Percentiles rank a stretch among this genome's conserved stretches.
These are phyloP conservation scores for Hypoxylon trugodes DNA, from an alignment of 495 filamentous ascomycete genomes.

Conservation along the genomic window DNA sequence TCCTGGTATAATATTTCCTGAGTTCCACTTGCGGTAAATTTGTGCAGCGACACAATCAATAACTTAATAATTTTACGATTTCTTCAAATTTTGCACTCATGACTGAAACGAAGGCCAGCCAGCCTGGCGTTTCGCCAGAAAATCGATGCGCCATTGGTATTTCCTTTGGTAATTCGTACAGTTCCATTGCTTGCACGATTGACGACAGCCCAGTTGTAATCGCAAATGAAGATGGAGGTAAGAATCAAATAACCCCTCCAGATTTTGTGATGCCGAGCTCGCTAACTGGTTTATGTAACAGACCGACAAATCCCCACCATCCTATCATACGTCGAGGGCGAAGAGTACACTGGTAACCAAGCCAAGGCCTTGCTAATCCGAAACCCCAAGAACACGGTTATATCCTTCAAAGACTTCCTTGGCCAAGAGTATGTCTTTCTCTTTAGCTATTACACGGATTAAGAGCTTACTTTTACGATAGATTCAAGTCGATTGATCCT, in stretches of 20 bases:
- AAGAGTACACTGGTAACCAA: slow-evolving; percentile 96
- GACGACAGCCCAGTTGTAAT: slow-evolving; percentile 98
- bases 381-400: slow-evolving; percentile 90
- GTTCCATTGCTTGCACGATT: slow-evolving; percentile 90
- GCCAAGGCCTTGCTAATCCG: slow-evolving; percentile 92
- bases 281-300: slow-evolving; percentile 48
- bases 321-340: slow-evolving; percentile 91
- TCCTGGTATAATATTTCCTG: too few species aligned
- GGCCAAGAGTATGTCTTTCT: slow-evolving; percentile 77
- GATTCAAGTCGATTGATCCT: slow-evolving; percentile 94
- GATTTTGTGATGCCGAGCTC: slow-evolving; percentile 6
- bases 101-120: slow-evolving; percentile 46
- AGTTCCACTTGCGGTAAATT: too few species aligned
- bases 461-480: slow-evolving; percentile 43
- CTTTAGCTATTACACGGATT: background rate
- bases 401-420: slow-evolving; percentile 94
- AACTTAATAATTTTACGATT: background rate
- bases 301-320: slow-evolving; percentile 97
- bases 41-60: too few species aligned
- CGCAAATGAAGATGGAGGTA: slow-evolving; percentile 98
- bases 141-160: slow-evolving; percentile 89
- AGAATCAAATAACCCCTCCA: slow-evolving; percentile 39
- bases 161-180: slow-evolving; percentile 97
- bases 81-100: slow-evolving; percentile 38
- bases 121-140: slow-evolving; percentile 57